Evolutionary conservation across 2,329 filamentous ascomycete species (phyloP), one percentile per base, ranked within the genome.

Genomic region (Grosmannia serpens): DNA sequence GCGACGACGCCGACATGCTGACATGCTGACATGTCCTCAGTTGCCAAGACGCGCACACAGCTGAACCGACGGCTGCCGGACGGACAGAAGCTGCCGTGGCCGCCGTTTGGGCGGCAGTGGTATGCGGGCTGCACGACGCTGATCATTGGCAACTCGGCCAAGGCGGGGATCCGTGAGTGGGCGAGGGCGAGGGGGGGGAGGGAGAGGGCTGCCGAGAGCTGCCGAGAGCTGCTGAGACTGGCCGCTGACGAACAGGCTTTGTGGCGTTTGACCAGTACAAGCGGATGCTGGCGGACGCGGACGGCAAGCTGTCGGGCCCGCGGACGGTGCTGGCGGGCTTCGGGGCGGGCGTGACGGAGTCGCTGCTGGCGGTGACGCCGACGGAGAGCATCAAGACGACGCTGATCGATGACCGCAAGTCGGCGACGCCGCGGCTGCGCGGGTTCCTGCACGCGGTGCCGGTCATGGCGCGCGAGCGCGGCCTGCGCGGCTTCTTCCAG

Each of bases 341-440:
- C 68, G 89, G 92, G 60, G 94, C 94, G 10, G 94, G 94, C 59
- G 88, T 95, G 56, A 97, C 92, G 3, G 94, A 99, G 75, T 95
- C 89, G 4, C 75, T 96, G 56, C 75, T 99, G 3, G 94, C 94
- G 13, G 94, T 99, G 38, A 99, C 94, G 38, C 94, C 94, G 0
- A 96, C 95, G 60, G 94, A 99, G 75, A 95, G 89, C 67, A 96
- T 99, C 74, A 99, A 99, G 79, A 99, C 94, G 55, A 95, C 95
- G 65, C 77, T 99, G 81, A 97, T 99, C 69, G 94, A 99, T 70
- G 94, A 99, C 73, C 87, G 89, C 66, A 99, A 99, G 76, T 80
- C 82, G 4, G 78, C 83, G 31, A 89, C 89, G 44, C 94, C 94
- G 38, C 85, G 92, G 20, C 86, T 99, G 84, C 83, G 85, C 61